Base-by-base conservation (phyloP, 139 green algal species). In the Pleodorina starrii region DNA sequence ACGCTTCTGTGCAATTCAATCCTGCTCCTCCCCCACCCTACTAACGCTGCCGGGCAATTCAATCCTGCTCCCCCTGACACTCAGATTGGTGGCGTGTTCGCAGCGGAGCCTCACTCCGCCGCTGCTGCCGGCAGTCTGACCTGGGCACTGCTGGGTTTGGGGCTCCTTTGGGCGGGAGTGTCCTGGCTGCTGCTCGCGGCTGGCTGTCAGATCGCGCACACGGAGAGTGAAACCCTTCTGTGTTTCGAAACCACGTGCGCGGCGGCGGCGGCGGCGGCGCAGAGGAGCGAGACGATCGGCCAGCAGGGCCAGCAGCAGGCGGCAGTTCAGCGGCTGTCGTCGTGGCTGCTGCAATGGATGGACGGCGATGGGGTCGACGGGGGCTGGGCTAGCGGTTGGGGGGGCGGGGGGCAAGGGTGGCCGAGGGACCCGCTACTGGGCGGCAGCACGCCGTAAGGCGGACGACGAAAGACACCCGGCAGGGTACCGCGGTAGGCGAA, bases 151-250 rank as follows among this genome's bases (percentile, higher is more conserved):
- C 5, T 40, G 2, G 78, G 36, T 10, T 32, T 85, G 51, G 32
- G n/a, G 7, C 5, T 85, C 4, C 11, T 85, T 17, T 54, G 36
- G 51, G 78, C 36, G 23, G 36, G 19, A 11, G 3, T 73, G 6
- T 85, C 78, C 21, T 85, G 78, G 78, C 17, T 85, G 78, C 35
- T 85, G 78, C 36, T 85, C 29, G 78, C 78, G 11, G 51, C 78
- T 7, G 35, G 48, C 51, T 46, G 48, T 17, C 78, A 85, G 51
- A 40, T 73, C 35, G 51, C 78, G 2, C 78, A 85, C 78, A 85
- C 51, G 32, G 36, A 85, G 54, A 46, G n/a, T 19, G 78, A 85
- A 51, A 14, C 42, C 40, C 42, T 80, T 12, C 42, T 57, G 42
- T 76, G 68, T 32, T 76, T 40, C 68, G 14, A 48, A 21, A 12